These are phyloP conservation scores for Ogataea nonfermentans DNA, from an alignment of 805 yeast species.

Conservation along the genomic window DNA sequence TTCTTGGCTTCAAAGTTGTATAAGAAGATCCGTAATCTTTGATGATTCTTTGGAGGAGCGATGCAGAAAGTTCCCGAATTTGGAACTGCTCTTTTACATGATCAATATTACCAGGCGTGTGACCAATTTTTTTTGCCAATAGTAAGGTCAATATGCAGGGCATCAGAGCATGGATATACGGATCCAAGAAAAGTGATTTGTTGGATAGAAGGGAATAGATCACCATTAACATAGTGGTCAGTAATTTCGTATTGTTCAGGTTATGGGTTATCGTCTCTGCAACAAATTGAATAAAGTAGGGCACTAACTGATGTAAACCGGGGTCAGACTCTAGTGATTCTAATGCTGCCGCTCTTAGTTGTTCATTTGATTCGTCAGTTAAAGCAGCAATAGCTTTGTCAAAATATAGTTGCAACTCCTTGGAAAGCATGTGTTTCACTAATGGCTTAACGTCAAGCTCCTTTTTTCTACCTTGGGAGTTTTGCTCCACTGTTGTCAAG, in stretches of 20 bases:
- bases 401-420: conserved; percentile 89
- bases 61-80: conserved; percentile 85
- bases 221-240: conserved; percentile 85
- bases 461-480: conserved; percentile 35
- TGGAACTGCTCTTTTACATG: conserved; percentile 43
- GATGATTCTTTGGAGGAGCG: conserved; percentile 75
- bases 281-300: conserved; percentile 92
- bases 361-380: conserved; percentile 53
- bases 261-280: conserved; percentile 94
- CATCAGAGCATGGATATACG: conserved; percentile 93
- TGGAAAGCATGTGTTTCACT: conserved; percentile 92
- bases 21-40: conserved; percentile 79
- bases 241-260: conserved; percentile 63
- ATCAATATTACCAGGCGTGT: conserved; percentile 21
- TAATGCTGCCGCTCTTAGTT: conserved; percentile 74
- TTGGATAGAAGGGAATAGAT: conserved; percentile 81
- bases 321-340: conserved; percentile 86
- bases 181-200: conserved; percentile 84
- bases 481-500: conserved; percentile 28
- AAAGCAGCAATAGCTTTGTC: conserved; percentile 85
- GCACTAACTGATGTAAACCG: conserved; percentile 94
- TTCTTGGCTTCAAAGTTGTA: conserved; percentile 86
- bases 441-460: conserved; percentile 76
- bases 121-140: conserved; percentile 85
- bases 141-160: conserved; percentile 92